Base-by-base conservation (phyloP, 2,329 filamentous ascomycete genomes). In the Ramularia collo-cygni region DNA sequence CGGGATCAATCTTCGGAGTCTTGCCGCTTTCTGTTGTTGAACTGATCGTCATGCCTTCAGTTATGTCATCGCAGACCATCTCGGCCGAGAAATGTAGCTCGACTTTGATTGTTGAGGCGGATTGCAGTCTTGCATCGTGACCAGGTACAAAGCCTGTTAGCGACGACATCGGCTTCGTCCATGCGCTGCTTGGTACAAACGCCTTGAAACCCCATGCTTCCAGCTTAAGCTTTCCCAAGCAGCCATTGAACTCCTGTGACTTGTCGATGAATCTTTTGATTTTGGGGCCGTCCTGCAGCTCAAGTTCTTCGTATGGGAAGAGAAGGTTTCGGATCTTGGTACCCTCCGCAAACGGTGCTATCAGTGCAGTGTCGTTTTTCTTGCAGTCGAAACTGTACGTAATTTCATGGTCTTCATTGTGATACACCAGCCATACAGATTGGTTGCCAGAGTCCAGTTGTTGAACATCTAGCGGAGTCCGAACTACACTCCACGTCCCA, bases 251-350 rank as follows among this genome's bases (percentile, higher is more conserved):
- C 4, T 66, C 57, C 1, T 54, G 60, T 1, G 67, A 68, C 3
- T 63, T 63, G 38, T 67, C 66, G 31, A 72, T 62, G 6, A 64
- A 64, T 13, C 18, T 9, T 24, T 36, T 36, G 16, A 21, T 27
- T 12, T 63, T 56, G 1, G 34, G 34, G 18, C 34, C 34, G 21
- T 55, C 52, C 37, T 64, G 63, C 10, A 81, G 60, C 0, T 58
- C 68, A 33, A 71, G 58, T 43, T 73, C 66, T n/a, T 76, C 73
- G 46, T 72, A 75, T 1, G 76, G 75, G 48, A 71, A 72, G 53
- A 81, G 77, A 3, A 81, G 53, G 47, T 78, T 78, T 50, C 71
- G 74, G 47, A 81, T 75, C 1, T 64, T 71, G 2, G 67, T 70
- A 7, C 67, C 70, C 3, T 56, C 54, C 5, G 64, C 60, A 37